Evolutionary conservation across 495 filamentous ascomycete species (phyloP), one percentile per base, ranked within the genome.

Genomic region (Hypoxylon cercidicola): DNA sequence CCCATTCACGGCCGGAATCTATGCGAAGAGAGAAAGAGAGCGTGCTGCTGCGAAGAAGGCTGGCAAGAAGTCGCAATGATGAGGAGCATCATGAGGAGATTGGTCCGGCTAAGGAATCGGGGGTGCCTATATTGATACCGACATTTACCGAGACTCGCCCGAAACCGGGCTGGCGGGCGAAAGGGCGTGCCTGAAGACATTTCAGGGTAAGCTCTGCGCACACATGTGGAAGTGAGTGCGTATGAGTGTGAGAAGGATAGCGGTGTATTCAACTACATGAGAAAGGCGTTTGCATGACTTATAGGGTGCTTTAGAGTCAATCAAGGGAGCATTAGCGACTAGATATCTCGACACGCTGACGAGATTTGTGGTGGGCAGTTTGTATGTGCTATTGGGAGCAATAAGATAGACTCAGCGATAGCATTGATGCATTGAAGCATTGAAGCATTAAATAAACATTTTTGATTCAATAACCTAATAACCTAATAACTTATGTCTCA

Each of bases 1-100:
- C 81, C 94, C 94, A n/a, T 99, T 99, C 78, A 99, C 95, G 30
- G 86, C 86, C 0, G 91, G 85, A 62, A 99, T 99, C 64, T 99
- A 98, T 77, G 90, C 89, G 55, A 96, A 97, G 87, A 88, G 95
- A 56, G 91, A 90, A 66, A 80, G 77, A 64, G 81, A 81, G 64
- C 72, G 78, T 41, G 78, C 75, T 12, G 73, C 63, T 7, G 75
- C 67, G 32, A 70, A 71, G 56, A 63, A 41, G 15, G 71, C 73
- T 45, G 64, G 60, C 47, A 81, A 82, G 76, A 83, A 83, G 72
- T 74, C 79, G 70, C 77, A 75, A 52, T 81, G 64, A 78, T 56
- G 28, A n/a, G 50, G 35, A 16, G 1, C 13, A 12, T 8, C n/a
- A n/a, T n/a, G n/a, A n/a, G n/a, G n/a, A 13, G 45, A 57, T 16